Evolutionary conservation across 2,329 filamentous ascomycete genomes (phyloP).

Genomic region (Stachybotrys echinatus): DNA sequence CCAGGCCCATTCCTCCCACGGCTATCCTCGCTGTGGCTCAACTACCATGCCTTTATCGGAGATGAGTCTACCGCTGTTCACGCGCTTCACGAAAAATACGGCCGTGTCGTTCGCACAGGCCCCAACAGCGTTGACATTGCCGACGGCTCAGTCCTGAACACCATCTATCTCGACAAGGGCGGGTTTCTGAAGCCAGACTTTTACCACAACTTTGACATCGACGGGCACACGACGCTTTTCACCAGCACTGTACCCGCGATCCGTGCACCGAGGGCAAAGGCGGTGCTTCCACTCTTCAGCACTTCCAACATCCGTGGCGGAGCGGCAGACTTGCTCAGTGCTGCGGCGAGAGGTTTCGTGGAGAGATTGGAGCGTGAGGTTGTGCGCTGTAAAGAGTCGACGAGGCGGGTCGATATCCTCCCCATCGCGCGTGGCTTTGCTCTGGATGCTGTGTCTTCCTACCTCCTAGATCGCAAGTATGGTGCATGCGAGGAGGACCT

Average conservation of each 20-base stretch:
- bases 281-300: constrained; percentile 43
- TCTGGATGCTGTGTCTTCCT: constrained; percentile 47
- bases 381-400: constrained; percentile 2
- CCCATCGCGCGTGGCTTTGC: constrained; percentile 43
- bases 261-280: constrained; percentile 39
- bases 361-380: constrained; percentile 29
- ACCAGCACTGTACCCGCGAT: constrained; percentile 34
- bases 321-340: background rate
- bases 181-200: constrained; percentile 46
- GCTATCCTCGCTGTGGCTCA: constrained; percentile 4
- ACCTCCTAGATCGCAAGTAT: constrained; percentile 47
- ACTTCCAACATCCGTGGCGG: constrained; percentile 33
- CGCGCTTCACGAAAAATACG: constrained; percentile 25
- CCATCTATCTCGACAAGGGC: constrained; percentile 46
- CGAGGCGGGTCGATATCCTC: constrained; percentile 31
- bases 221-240: constrained; percentile 50
- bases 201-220: constrained; percentile 53
- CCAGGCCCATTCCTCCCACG: constrained; percentile 5
- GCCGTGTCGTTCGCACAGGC: constrained; percentile 27
- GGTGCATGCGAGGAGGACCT: constrained; percentile 5
- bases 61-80: constrained; percentile 6
- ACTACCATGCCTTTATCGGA: constrained; percentile 6
- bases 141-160: constrained; percentile 36
- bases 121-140: constrained; percentile 34
- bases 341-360: constrained; percentile 22